Conservation (phyloP, 1,284 basidiomycete species). For the Vanrija pseudolonga region DNA sequence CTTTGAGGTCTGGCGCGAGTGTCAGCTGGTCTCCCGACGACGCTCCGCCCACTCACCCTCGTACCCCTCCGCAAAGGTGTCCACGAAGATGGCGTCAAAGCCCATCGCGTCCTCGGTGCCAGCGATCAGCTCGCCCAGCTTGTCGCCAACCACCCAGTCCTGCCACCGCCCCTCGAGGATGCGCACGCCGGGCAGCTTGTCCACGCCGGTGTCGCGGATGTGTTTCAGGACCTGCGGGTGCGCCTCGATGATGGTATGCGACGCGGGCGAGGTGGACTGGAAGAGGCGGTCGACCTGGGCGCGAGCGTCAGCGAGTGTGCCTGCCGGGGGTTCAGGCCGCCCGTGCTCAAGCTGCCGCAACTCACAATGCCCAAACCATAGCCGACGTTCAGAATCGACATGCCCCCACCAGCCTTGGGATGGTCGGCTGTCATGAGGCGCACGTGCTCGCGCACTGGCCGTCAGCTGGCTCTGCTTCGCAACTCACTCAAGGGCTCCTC, state of each 20-base stretch:
- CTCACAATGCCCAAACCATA: slow-evolving; percentile 84
- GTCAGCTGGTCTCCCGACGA: not conserved
- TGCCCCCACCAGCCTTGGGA: slow-evolving; percentile 51
- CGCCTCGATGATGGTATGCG: slow-evolving; percentile 91
- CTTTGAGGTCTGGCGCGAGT: slow-evolving; percentile 59
- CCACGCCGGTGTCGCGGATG: slow-evolving; percentile 73
- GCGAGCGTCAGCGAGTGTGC: not conserved
- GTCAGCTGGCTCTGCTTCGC: slow-evolving; percentile 30
- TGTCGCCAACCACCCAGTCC: slow-evolving; percentile 61
- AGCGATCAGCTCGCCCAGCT: slow-evolving; percentile 40
- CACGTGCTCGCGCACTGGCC: slow-evolving; percentile 51
- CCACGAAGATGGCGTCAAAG: slow-evolving; percentile 91
- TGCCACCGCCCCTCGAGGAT: slow-evolving; percentile 92
- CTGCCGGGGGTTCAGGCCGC: too few species aligned
- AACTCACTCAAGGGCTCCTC: slow-evolving; percentile 69
- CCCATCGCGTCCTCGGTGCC: slow-evolving; percentile 49
- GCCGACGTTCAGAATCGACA: slow-evolving; percentile 83
- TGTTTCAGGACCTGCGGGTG: slow-evolving; percentile 84
- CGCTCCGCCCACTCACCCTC: slow-evolving; percentile 51
- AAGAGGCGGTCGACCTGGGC: slow-evolving; percentile 71
- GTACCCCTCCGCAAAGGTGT: slow-evolving; percentile 90
- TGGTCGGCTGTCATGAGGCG: slow-evolving; percentile 59
- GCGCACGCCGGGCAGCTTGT: slow-evolving; percentile 68
- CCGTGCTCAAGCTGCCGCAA: slow-evolving; percentile 47
- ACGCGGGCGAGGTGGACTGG: slow-evolving; percentile 56